Percentiles rank a stretch among this genome's conserved stretches.
Conservation (phyloP, 768 basidiomycete genomes). For the Phlebiopsis gigantea region DNA sequence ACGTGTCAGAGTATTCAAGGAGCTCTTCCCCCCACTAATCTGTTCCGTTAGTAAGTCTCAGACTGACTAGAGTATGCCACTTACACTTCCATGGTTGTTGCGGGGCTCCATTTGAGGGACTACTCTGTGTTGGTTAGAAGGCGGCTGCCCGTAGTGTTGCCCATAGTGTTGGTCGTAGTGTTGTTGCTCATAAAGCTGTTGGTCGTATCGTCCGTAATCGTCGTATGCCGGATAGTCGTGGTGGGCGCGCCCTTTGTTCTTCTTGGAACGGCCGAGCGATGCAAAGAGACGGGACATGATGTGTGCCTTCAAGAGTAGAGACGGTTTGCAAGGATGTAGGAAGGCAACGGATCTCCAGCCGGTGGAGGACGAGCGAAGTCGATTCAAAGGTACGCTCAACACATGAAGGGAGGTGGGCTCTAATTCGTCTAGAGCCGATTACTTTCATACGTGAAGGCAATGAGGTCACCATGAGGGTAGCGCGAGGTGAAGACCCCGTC, state of each 20-base stretch:
- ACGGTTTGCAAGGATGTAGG: not conserved
- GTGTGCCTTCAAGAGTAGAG: not conserved
- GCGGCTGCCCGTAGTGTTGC: constrained; percentile 7
- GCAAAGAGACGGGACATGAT: constrained; percentile 24
- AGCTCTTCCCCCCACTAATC: constrained; percentile 14
- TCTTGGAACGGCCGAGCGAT: constrained; percentile 16
- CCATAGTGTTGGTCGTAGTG: constrained; percentile 18
- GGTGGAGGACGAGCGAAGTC: not conserved
- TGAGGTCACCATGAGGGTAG: constrained; percentile 12
- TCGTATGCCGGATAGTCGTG: constrained; percentile 5
- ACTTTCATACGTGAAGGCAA: constrained; percentile 11
- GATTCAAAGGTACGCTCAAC: constrained; percentile 6
- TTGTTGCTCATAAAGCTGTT: constrained; percentile 14
- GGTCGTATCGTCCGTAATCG: constrained; percentile 17
- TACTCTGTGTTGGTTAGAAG: constrained; percentile 22
- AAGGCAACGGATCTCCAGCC: constrained; percentile 3
- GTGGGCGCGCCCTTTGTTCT: not conserved
- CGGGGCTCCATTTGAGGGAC: constrained; percentile 14
- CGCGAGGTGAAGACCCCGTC: constrained; percentile 6
- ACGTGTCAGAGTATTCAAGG: constrained; percentile 14
- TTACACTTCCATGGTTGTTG: not conserved
- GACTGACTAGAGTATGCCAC: not conserved
- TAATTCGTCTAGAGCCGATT: not conserved
- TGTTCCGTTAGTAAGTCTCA: not conserved
- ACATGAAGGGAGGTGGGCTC: constrained; percentile 1